Evolutionary conservation across 352 stramenopile species (phyloP).

Genomic region (Phytophthora colocasiae): DNA sequence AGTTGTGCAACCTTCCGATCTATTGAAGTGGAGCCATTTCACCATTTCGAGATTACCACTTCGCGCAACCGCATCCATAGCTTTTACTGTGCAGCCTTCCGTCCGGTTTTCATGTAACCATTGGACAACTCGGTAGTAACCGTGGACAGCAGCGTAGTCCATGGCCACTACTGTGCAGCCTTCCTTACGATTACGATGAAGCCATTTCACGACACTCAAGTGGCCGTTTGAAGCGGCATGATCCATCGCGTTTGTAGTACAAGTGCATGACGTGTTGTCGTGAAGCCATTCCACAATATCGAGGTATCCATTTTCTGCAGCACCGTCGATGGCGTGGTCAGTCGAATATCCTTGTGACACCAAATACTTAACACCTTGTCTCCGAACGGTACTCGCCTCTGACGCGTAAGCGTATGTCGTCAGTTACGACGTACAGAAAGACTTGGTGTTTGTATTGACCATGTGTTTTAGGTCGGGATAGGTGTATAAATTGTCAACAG

Average conservation of each 20-base stretch:
- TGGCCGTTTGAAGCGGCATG: too few species aligned
- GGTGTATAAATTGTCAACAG: too few species aligned
- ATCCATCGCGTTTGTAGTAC: too few species aligned
- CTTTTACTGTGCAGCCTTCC: not conserved
- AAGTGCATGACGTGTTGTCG: not conserved
- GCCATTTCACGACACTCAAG: not conserved
- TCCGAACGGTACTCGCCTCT: too few species aligned
- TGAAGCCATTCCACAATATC: not conserved
- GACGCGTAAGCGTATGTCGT: too few species aligned
- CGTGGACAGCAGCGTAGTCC: not conserved
- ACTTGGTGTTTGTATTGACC: too few species aligned
- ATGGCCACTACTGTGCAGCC: not conserved
- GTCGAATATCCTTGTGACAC: too few species aligned
- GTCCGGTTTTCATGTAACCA: not conserved
- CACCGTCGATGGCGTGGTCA: too few species aligned
- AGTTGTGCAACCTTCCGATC: not conserved
- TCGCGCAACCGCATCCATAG: not conserved
- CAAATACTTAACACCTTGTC: too few species aligned
- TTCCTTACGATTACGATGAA: not conserved
- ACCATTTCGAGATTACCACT: not conserved
- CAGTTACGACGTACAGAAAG: too few species aligned
- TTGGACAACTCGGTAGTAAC: not conserved
- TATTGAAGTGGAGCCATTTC: constrained; percentile 4
- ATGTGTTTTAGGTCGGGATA: too few species aligned
- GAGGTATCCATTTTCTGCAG: too few species aligned